Evolutionary conservation across 2,329 filamentous ascomycete species (phyloP).

Genomic region (Xylariaceae sp.): DNA sequence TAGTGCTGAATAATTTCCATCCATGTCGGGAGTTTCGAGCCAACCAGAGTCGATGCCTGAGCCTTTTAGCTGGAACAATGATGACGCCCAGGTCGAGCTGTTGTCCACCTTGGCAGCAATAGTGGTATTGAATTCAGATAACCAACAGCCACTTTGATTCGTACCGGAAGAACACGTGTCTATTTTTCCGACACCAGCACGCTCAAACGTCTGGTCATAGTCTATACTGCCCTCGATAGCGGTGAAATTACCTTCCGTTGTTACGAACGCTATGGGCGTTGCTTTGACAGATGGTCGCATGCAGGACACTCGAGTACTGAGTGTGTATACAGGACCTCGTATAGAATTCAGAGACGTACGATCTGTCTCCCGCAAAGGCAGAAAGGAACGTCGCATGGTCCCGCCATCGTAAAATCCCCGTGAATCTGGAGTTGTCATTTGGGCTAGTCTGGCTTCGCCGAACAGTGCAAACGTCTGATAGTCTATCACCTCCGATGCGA

Average conservation of each 20-base stretch:
- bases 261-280: neutral
- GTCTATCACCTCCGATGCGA: neutral
- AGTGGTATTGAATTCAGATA: neutral
- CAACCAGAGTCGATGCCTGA: too few species aligned
- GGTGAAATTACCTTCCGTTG: neutral
- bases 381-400: neutral
- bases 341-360: neutral
- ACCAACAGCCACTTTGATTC: neutral
- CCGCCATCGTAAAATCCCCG: neutral
- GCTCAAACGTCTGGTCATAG: neutral
- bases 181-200: neutral
- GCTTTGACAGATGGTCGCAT: neutral
- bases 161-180: too few species aligned
- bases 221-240: neutral
- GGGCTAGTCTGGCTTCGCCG: neutral
- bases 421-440: neutral
- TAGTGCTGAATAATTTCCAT: too few species aligned
- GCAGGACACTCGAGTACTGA: neutral
- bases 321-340: neutral
- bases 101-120: neutral
- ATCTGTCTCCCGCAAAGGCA: neutral
- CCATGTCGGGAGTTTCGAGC: too few species aligned
- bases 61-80: too few species aligned
- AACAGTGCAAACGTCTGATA: neutral
- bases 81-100: too few species aligned